Base-by-base conservation (phyloP, 192 early-diverging fungal genomes). In the Backusella liffmaniae region DNA sequence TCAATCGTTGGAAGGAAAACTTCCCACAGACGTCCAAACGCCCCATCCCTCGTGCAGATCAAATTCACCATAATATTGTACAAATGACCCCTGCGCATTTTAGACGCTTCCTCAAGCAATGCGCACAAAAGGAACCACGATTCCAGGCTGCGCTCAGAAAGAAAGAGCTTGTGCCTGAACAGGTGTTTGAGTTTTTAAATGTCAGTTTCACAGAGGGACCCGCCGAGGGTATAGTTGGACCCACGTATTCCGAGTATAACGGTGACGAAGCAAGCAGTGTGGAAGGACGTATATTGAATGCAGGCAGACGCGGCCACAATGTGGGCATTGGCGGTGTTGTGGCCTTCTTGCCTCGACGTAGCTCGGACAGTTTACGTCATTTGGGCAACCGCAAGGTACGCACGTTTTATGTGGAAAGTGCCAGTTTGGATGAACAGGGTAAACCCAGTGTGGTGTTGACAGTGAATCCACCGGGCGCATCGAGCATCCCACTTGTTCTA, bases 301-400 rank as follows among this genome's bases (percentile, higher is more conserved):
- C 73, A 10, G 72, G 67, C 16, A 67, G 68, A 8, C 78, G 76
- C 13, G 78, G 80, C 16, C 91, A 87, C 39, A 79, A 89, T 36
- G 86, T 93, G 39, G 93, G 91, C n/a, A 83, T 94, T 56, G 84
- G 84, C 30, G 93, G 93, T 37, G 83, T 92, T n/a, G 82, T 92
- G 15, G 91, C 88, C 18, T 73, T 73, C 12, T 73, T 93, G 46
- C 85, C 83, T 8, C 66, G 70, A 5, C 53, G 80, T 29, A 76
- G 82, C n/a, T 21, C 70, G 4, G 67, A 29, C 23, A 41, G 37
- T 30, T 16, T 77, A 1, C 73, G 65, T 46, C 23, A 59, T 36
- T 66, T 72, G 23, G 62, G 66, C 72, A 53, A 82, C 74, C 79
- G 82, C 66, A 76, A 86, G 77, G 70, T 86, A 12, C 80, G 81